Evolutionary conservation across 2,329 filamentous ascomycete genomes (phyloP), one percentile per base, ranked within the genome.

Genomic region (Aphanoascus verrucosus): DNA sequence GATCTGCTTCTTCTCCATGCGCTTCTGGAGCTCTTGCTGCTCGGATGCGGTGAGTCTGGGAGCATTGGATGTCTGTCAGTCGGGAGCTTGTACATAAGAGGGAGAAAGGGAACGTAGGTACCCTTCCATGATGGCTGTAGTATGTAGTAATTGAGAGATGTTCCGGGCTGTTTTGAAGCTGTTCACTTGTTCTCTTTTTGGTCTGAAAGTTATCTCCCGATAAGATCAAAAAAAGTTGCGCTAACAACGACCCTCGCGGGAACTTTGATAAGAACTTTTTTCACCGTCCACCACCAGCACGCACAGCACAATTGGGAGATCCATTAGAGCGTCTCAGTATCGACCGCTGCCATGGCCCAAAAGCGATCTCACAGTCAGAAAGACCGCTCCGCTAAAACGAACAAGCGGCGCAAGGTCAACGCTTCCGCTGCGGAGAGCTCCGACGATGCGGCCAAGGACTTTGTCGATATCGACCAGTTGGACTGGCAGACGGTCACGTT

Each of bases 1-100:
- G 79, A 98, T 88, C 75, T 98, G 93, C 75, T 93, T 94, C 75
- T 87, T 86, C 77, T 97, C 89, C 82, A 98, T 90, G 73, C 93
- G 88, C 74, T 82, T 75, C 74, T 94, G 85, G 68, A 98, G 86
- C 79, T 93, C 88, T 75, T 88, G 86, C 77, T 94, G 87, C 78
- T 97, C 91, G 64, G 82, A 72, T 64, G 78, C 69, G 62, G 81
- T 87, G 69, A 94, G 85, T 63, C 83, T 85, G 64, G 49, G 56
- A 43, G 14, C 1, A 20, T 17, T 19, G 15, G n/a, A n/a, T n/a
- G 17, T n/a, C 15, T 41, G 38, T 41, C 53, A 32, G 49, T 55
- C 19, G 28, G 35, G 32, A 15, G 41, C 8, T 8, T 3, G 37
- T 40, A 40, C 35, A 35, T 5, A n/a, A n/a, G n/a, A 40, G 15